Base-by-base conservation (phyloP, 805 yeast species). In the Clavispora fructus region DNA sequence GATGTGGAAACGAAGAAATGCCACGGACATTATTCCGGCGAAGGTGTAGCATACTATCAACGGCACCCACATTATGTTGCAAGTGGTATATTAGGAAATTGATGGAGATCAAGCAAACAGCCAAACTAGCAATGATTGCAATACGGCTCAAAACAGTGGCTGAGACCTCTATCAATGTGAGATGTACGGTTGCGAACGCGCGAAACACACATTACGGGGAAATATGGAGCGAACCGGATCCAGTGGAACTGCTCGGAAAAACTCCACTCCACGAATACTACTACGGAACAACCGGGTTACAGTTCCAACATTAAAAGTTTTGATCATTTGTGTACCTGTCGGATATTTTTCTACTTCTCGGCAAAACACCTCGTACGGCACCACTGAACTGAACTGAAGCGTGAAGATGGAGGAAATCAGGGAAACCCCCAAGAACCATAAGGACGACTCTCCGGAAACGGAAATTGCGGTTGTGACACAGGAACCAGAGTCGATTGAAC, bases 1-100 rank as follows among this genome's bases (percentile, higher is more conserved):
- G 35, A 71, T 69, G 50, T 71, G 67, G 45, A 57, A 58, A 41
- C 59, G 68, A 32, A 69, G 63, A 30, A 72, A 72, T 9, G 57
- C 45, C 28, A 71, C 43, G 6, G 72, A 57, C 35, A 63, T 49
- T 7, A 55, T 49, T 13, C 67, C 56, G 1, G 67, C 59, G n/a
- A 58, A 45, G 13, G 52, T 39, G 47, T 68, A 68, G 51, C 68
- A 58, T 31, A 63, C 17, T 13, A 59, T 6, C 19, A 53, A 44
- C 7, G 46, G 41, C 11, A 48, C 10, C 46, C 46, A 43, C 46
- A 43, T 31, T n/a, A 9, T 31, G 7, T 7, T 2, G 16, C 10
- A 7, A n/a, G 8, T 2, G 17, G n/a, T 31, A 14, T 31, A n/a
- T 31, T 17, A 31, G 35, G 8, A 4, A 29, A 29, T 29, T n/a